Conservation (phyloP, 495 filamentous ascomycete species). For the Sabuloglossum arenarium region DNA sequence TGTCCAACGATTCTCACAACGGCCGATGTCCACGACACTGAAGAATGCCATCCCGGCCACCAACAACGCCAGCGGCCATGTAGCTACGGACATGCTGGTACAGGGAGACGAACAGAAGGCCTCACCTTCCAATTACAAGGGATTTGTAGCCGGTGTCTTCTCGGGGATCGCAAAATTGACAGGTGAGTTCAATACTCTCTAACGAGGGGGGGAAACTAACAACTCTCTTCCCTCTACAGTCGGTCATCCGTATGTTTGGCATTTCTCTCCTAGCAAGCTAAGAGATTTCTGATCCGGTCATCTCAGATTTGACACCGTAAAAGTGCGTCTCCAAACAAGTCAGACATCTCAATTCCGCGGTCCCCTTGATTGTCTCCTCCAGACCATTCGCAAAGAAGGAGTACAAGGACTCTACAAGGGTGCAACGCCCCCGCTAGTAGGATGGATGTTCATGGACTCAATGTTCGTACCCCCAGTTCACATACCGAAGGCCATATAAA, state of each 20-base stretch:
- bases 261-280: not conserved
- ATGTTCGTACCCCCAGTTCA: conserved; percentile 17
- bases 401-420: conserved; percentile 70
- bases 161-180: conserved; percentile 79
- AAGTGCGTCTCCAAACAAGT: conserved; percentile 80
- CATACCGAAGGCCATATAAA: not conserved
- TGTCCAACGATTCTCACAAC: not conserved
- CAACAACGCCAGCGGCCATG: not conserved
- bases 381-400: conserved; percentile 65
- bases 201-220: not conserved
- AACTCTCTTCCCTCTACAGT: not conserved
- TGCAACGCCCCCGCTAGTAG: conserved; percentile 72
- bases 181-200: conserved; percentile 27
- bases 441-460: conserved; percentile 98
- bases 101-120: not conserved
- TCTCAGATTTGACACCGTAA: not conserved
- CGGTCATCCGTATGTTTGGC: not conserved
- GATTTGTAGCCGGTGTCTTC: conserved; percentile 87
- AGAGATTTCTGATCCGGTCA: not conserved
- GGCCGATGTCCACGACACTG: not conserved
- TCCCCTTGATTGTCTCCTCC: conserved; percentile 65
- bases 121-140: conserved; percentile 41
- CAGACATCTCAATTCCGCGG: conserved; percentile 55
- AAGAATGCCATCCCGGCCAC: not conserved
- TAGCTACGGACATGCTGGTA: not conserved